Conservation (phyloP, 2,329 filamentous ascomycete genomes). For the Cytospora paraplurivora region DNA sequence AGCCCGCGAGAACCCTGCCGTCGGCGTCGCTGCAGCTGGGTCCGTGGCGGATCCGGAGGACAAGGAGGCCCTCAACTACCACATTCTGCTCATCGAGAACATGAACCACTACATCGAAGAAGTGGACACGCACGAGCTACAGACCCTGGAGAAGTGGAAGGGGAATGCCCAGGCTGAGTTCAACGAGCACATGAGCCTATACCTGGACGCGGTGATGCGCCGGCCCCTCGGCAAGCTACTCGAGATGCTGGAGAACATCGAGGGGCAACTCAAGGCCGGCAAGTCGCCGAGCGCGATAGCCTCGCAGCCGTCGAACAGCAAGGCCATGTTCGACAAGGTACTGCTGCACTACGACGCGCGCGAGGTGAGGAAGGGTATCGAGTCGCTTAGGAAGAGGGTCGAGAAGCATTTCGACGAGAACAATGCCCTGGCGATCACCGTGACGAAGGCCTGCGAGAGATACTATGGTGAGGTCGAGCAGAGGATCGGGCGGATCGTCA, state of each 20-base stretch:
- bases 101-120: constrained; percentile 98
- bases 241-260: constrained; percentile 88
- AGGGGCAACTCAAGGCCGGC: constrained; percentile 66
- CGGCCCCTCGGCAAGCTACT: constrained; percentile 87
- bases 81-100: constrained; percentile 96
- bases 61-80: constrained; percentile 95
- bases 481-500: constrained; percentile 60
- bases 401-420: constrained; percentile 96
- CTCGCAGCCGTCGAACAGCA: constrained; percentile 79
- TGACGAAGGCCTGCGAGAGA: constrained; percentile 61
- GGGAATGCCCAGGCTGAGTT: constrained; percentile 77
- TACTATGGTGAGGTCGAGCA: constrained; percentile 65
- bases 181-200: constrained; percentile 82
- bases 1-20: constrained; percentile 68
- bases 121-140: constrained; percentile 72
- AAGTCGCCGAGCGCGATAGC: constrained; percentile 68
- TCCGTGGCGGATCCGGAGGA: constrained; percentile 68
- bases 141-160: constrained; percentile 81
- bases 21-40: constrained; percentile 40
- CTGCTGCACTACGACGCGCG: constrained; percentile 78
- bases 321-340: constrained; percentile 82
- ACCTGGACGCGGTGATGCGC: constrained; percentile 84
- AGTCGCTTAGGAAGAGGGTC: constrained; percentile 83
- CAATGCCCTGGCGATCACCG: constrained; percentile 57
- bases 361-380: constrained; percentile 87